Base-by-base conservation (phyloP, 2,329 filamentous ascomycete genomes). In the Exophiala sp. region DNA sequence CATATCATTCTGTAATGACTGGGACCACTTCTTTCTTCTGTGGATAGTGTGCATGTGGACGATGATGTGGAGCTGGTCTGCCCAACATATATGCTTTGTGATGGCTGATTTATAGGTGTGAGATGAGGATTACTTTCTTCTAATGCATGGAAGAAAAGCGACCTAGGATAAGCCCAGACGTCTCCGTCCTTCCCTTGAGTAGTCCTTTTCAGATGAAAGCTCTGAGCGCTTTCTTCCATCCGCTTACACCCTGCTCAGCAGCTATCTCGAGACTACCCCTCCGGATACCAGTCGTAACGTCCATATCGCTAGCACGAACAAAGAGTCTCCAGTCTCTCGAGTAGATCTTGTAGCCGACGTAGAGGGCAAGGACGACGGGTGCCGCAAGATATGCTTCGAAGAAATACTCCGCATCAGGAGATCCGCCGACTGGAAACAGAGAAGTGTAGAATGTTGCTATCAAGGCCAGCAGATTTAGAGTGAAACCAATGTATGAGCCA, bases 381-480 rank as follows among this genome's bases (percentile, higher is more conserved):
- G 69, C 60, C 14, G 76, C 75, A 5, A 79, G 72, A 61, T 76
- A 79, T 34, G 68, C 64, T 46, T 69, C 48, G 65, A 79, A 79
- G 66, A 79, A 79, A 6, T 60, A 61, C 45, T 71, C 59, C 1
- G 71, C 73, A 38, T 70, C 68, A 39, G 67, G 69, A 11, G 14
- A 36, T 1, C 24, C 43, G 20, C 75, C 80, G 41, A 94, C 79
- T 2, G 91, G 91, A 68, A 86, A 91, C 3, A 88, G 84, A 18
- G 88, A 89, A 44, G 88, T 86, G 88, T 91, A 96, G 75, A 95
- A 92, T 68, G 96, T 91, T 1, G 89, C 89, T 43, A 88, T 68
- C 32, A 96, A 78, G 33, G 96, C 85, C 33, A 92, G 72, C 14
- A 78, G 53, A 72, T 96, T 96, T 68, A 95, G 82, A 18, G 75